Percentiles rank a stretch among this genome's conserved stretches.
These are phyloP conservation scores for Garcia nutans DNA, from an alignment of 345 rosid species.

Conservation along the genomic window DNA sequence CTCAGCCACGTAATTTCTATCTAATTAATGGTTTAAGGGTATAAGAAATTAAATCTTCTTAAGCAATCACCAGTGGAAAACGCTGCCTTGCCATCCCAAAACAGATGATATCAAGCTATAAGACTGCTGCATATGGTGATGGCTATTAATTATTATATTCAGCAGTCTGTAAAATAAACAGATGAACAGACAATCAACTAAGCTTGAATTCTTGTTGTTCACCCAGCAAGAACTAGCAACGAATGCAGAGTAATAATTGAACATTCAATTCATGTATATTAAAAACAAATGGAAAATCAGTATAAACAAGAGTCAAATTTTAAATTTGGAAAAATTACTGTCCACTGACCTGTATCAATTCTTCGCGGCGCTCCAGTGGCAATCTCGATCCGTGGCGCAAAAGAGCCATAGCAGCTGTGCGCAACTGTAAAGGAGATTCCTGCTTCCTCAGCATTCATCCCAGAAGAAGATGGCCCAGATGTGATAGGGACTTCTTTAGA, in stretches of 20 bases:
- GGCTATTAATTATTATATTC: background rate
- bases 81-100: background rate
- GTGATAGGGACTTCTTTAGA: conserved; percentile 41
- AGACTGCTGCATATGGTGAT: background rate
- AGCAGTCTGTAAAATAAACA: background rate
- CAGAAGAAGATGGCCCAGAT: conserved; percentile 43
- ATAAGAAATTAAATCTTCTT: background rate
- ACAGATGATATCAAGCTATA: background rate
- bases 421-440: conserved; percentile 86
- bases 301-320: background rate
- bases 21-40: background rate
- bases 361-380: conserved; percentile 77
- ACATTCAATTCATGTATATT: too few relatives aligned
- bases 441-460: conserved; percentile 39
- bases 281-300: background rate
- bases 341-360: conserved; percentile 60
- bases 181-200: background rate
- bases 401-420: conserved; percentile 96
- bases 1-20: background rate
- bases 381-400: conserved; percentile 80
- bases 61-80: background rate
- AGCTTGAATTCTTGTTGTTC: background rate
- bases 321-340: background rate
- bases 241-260: background rate
- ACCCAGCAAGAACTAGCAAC: background rate